These are phyloP conservation scores for Blastobotrys mokoenaii DNA, from an alignment of 805 yeast species.

Conservation along the genomic window DNA sequence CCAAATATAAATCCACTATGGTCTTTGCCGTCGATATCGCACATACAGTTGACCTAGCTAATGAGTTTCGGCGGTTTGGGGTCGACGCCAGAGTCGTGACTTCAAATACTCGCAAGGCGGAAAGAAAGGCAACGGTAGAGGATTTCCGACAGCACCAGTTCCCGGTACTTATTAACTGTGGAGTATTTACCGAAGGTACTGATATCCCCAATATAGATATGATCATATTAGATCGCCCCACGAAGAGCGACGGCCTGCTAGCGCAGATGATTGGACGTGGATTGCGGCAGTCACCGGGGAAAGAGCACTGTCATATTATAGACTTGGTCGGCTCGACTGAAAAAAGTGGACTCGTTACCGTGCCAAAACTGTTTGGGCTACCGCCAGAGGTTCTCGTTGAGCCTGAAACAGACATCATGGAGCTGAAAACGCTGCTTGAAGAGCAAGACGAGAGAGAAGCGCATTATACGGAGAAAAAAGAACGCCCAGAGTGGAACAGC, in stretches of 20 bases:
- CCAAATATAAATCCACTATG: constrained; percentile 49
- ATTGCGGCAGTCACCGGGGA: constrained; percentile 52
- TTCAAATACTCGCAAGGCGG: constrained; percentile 48
- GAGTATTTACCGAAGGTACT: constrained; percentile 89
- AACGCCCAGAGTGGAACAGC: not conserved
- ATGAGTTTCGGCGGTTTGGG: constrained; percentile 46
- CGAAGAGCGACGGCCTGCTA: constrained; percentile 60
- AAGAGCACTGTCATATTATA: constrained; percentile 60
- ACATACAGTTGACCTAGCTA: constrained; percentile 52
- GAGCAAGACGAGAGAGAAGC: not conserved
- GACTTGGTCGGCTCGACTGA: constrained; percentile 61
- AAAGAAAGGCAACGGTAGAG: constrained; percentile 43
- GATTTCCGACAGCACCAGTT: constrained; percentile 56
- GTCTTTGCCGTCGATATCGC: constrained; percentile 69
- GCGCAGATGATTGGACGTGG: constrained; percentile 93
- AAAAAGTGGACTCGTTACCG: constrained; percentile 38
- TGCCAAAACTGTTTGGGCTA: constrained; percentile 42
- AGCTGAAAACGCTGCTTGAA: not conserved
- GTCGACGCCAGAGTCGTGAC: constrained; percentile 65
- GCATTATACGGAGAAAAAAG: not conserved
- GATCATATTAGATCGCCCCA: constrained; percentile 69
- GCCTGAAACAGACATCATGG: not conserved
- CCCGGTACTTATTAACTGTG: constrained; percentile 77
- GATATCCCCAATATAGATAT: constrained; percentile 87
- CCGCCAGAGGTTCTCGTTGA: not conserved